phyloP scores from a whole-genome alignment of 1,284 basidiomycete species.

The Heterobasidion annosum region DNA sequence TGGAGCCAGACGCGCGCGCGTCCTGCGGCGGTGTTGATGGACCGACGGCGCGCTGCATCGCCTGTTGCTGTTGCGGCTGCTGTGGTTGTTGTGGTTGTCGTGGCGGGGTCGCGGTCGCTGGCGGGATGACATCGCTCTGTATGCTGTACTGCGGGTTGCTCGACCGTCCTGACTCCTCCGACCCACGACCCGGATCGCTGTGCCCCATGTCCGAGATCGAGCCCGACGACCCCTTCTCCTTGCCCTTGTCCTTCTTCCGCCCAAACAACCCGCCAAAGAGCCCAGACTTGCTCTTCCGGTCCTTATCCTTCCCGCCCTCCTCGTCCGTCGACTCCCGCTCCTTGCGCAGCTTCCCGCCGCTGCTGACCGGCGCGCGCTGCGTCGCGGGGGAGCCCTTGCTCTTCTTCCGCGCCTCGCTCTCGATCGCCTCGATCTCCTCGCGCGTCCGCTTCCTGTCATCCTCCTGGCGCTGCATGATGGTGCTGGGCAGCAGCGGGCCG shows the following conservation, averaged over 20 bases:
- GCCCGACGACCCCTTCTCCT: conserved; percentile 38
- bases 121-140: background rate
- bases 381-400: conserved; percentile 21
- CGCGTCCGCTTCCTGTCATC: conserved; percentile 49
- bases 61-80: conserved; percentile 20
- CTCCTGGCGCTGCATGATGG: conserved; percentile 40
- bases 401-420: conserved; percentile 51
- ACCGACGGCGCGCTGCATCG: conserved; percentile 13
- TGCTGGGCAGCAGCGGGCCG: conserved; percentile 35
- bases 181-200: conserved; percentile 26
- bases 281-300: conserved; percentile 61
- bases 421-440: conserved; percentile 50
- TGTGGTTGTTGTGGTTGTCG: conserved; percentile 11
- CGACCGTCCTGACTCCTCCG: conserved; percentile 47
- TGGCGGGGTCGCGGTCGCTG: conserved; percentile 6
- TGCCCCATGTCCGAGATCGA: conserved; percentile 18
- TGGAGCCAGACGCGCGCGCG: conserved; percentile 1
- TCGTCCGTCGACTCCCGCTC: conserved; percentile 40
- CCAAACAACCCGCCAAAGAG: conserved; percentile 71
- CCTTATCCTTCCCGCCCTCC: conserved; percentile 36
- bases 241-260: conserved; percentile 72
- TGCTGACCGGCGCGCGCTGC: conserved; percentile 12
- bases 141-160: conserved; percentile 24
- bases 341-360: conserved; percentile 54
- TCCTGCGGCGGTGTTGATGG: conserved; percentile 6